Conservation (phyloP, 1,284 basidiomycete species). For the Sanguinoderma infundibulare region DNA sequence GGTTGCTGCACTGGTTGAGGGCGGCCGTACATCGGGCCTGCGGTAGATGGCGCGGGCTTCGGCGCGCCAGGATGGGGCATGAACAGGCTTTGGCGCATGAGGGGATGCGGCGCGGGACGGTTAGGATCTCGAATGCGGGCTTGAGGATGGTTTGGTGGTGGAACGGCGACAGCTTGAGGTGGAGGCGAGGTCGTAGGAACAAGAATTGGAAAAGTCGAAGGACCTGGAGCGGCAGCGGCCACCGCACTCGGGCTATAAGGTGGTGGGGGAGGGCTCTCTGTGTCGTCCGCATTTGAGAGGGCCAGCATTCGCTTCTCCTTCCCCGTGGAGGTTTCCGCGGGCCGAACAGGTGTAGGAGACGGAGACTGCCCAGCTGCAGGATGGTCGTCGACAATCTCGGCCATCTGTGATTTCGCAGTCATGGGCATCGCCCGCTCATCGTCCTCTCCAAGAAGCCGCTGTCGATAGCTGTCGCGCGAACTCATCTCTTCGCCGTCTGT, state of each 20-base stretch:
- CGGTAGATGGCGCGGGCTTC: constrained; percentile 47
- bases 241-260: constrained; percentile 19
- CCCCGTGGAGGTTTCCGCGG: constrained; percentile 4
- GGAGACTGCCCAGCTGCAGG: background rate
- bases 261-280: constrained; percentile 16
- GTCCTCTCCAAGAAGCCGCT: background rate
- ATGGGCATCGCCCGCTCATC: constrained; percentile 14
- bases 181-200: constrained; percentile 5
- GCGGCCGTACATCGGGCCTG: constrained; percentile 67
- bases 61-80: constrained; percentile 78
- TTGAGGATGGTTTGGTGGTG: constrained; percentile 39
- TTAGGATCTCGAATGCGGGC: constrained; percentile 30
- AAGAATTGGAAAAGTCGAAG: constrained; percentile 7
- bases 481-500: constrained; percentile 4
- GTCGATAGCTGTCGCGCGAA: background rate
- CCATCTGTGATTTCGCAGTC: constrained; percentile 17
- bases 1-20: constrained; percentile 22
- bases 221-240: background rate
- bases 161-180: constrained; percentile 12
- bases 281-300: constrained; percentile 13
- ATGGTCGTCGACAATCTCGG: constrained; percentile 16
- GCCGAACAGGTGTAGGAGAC: constrained; percentile 13
- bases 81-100: constrained; percentile 53
- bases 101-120: constrained; percentile 11
- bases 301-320: constrained; percentile 23